A percentile compares a stretch with the other conserved stretches of the same genome.
phyloP scores from a whole-genome alignment of 257 asterid genomes.

The Capsicum baccatum region DNA sequence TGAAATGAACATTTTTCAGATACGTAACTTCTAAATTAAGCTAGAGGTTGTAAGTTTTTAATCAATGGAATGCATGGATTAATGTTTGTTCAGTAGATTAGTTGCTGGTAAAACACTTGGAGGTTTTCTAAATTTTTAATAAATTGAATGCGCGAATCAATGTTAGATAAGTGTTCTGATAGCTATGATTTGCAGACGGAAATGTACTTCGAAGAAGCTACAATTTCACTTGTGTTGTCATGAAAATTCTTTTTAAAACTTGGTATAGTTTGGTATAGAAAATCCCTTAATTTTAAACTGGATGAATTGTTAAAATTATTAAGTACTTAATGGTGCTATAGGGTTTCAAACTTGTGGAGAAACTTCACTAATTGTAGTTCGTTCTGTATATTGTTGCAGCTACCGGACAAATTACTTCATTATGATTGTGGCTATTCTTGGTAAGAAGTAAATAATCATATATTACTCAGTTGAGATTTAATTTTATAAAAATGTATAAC shows the following conservation, averaged over 20 bases:
- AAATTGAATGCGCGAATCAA: background rate
- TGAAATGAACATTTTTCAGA: background rate
- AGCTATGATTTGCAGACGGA: background rate
- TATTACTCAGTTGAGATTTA: background rate
- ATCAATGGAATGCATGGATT: background rate
- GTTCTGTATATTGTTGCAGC: slow-evolving; percentile 55
- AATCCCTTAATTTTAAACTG: background rate
- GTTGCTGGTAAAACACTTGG: background rate
- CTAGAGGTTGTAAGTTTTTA: background rate
- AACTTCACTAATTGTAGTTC: background rate
- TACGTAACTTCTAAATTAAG: background rate
- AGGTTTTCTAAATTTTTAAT: background rate
- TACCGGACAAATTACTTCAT: slow-evolving; percentile 94
- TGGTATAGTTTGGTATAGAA: background rate
- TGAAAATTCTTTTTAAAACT: background rate
- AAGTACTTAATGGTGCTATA: background rate
- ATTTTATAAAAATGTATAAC: background rate
- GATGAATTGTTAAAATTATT: background rate
- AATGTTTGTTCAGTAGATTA: slow-evolving; percentile 19
- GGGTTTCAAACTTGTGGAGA: background rate
- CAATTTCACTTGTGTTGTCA: background rate
- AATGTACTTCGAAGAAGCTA: background rate
- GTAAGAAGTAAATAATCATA: slow-evolving; percentile 47
- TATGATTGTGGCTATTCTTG: slow-evolving; percentile 76
- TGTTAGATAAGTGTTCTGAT: background rate